phyloP scores from a whole-genome alignment of 169 alveolate genomes.

The Babesia bigemina region DNA sequence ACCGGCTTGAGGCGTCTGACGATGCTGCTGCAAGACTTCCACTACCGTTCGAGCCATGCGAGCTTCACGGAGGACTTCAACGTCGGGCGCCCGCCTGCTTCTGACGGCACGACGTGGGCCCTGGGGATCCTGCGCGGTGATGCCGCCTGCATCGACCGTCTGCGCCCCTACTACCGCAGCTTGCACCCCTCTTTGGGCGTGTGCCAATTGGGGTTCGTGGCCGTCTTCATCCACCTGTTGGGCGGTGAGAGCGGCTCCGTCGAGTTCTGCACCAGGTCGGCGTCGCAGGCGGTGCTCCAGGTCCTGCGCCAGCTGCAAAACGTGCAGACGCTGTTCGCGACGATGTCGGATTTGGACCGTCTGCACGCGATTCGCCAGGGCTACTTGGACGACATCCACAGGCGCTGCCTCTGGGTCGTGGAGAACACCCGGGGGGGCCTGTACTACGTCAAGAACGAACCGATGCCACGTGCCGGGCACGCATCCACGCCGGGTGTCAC shows the following conservation, averaged over 20 bases:
- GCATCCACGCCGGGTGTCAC: not conserved
- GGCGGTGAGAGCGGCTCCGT: not conserved
- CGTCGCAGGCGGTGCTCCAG: constrained; percentile 25
- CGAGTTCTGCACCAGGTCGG: constrained; percentile 15
- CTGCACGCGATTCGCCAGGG: constrained; percentile 21
- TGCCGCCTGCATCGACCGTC: constrained; percentile 6
- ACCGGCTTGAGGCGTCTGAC: constrained; percentile 22
- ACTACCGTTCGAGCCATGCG: constrained; percentile 8
- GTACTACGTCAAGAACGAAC: constrained; percentile 6
- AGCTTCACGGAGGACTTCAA: not conserved
- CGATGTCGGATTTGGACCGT: constrained; percentile 1
- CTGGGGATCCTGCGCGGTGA: constrained; percentile 26
- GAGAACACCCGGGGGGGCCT: constrained; percentile 14
- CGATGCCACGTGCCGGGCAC: not conserved
- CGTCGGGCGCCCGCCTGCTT: not conserved
- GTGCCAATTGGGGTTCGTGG: constrained; percentile 20
- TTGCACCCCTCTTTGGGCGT: constrained; percentile 32
- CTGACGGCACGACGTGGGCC: constrained; percentile 25
- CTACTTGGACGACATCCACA: constrained; percentile 37
- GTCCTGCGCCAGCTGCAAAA: constrained; percentile 35
- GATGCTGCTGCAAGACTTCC: constrained; percentile 48
- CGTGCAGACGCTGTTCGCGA: constrained; percentile 23
- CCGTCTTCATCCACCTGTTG: constrained; percentile 53
- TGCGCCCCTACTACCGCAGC: constrained; percentile 11
- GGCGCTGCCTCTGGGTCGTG: constrained; percentile 54